Evolutionary conservation across 2,329 filamentous ascomycete genomes (phyloP).

Genomic region (Ophiosphaerella narmari): DNA sequence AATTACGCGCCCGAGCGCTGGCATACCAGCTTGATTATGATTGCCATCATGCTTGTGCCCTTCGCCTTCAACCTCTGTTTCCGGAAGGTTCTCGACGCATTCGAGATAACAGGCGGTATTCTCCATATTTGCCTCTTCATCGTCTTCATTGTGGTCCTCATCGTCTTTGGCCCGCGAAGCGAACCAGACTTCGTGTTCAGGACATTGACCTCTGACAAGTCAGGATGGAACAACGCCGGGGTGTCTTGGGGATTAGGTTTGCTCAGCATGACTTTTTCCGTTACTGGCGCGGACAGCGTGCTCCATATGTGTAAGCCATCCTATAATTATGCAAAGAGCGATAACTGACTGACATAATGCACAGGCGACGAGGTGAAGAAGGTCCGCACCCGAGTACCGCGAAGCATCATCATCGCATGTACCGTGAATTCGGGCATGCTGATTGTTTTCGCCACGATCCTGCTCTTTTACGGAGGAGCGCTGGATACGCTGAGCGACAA

Average conservation of each 20-base stretch:
- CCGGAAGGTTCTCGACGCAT: constrained; percentile 49
- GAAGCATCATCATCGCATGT: constrained; percentile 38
- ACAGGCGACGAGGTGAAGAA: constrained; percentile 48
- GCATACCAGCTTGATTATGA: constrained; percentile 57
- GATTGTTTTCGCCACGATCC: constrained; percentile 50
- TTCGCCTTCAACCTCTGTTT: constrained; percentile 52
- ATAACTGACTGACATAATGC: constrained; percentile 5
- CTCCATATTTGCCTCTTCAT: constrained; percentile 57
- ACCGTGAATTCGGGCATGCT: constrained; percentile 51
- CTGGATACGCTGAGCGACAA: constrained; percentile 26
- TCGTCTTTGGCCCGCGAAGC: constrained; percentile 47
- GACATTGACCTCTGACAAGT: constrained; percentile 48
- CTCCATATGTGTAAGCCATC: constrained; percentile 45
- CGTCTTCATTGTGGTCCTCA: constrained; percentile 53
- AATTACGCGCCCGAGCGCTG: constrained; percentile 48
- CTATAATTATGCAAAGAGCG: neutral
- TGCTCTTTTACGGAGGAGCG: constrained; percentile 53
- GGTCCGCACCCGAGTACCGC: constrained; percentile 47
- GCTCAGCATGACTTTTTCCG: constrained; percentile 36
- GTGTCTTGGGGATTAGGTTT: constrained; percentile 50
- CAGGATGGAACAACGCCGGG: constrained; percentile 50
- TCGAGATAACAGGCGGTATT: constrained; percentile 54
- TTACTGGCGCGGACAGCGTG: constrained; percentile 53
- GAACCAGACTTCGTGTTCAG: constrained; percentile 51
- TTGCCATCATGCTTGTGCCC: constrained; percentile 47